phyloP scores from a whole-genome alignment of 2,329 filamentous ascomycete species.

The Gnomoniopsis sp. region DNA sequence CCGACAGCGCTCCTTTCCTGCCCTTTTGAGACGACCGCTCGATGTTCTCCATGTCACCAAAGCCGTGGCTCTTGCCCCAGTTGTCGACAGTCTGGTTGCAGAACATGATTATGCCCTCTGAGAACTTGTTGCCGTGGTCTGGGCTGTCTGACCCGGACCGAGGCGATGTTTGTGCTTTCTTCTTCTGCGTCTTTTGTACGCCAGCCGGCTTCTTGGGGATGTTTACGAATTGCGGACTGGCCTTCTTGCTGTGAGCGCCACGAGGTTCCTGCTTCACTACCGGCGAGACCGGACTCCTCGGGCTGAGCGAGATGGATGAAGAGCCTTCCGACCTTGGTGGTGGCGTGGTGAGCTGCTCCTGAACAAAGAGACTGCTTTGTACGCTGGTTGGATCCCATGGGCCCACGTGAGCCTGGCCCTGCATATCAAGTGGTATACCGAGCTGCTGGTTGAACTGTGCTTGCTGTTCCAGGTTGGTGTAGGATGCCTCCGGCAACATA shows the following conservation, averaged over 20 bases:
- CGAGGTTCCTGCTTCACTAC: conserved; percentile 23
- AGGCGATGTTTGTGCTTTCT: conserved; percentile 33
- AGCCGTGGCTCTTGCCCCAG: conserved; percentile 45
- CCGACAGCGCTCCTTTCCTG: conserved; percentile 52
- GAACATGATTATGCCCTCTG: conserved; percentile 52
- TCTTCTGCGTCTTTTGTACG: conserved; percentile 26
- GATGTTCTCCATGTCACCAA: conserved; percentile 51
- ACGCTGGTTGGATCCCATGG: conserved; percentile 41
- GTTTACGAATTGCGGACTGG: neutral
- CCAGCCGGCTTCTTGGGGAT: conserved; percentile 2
- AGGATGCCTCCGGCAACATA: neutral
- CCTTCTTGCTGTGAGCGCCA: neutral
- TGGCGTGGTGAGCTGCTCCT: conserved; percentile 34
- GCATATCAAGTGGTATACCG: conserved; percentile 35
- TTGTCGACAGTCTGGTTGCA: conserved; percentile 38
- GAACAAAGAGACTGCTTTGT: conserved; percentile 30
- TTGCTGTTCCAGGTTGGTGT: conserved; percentile 24
- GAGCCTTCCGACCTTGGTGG: conserved; percentile 2
- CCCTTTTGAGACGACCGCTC: conserved; percentile 50
- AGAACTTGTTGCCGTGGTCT: conserved; percentile 39
- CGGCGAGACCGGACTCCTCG: conserved; percentile 24
- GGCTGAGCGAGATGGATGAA: conserved; percentile 15
- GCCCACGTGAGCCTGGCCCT: conserved; percentile 32
- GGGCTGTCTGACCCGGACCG: conserved; percentile 25
- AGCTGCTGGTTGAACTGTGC: conserved; percentile 24